These are phyloP conservation scores for Murraya paniculata DNA, from an alignment of 345 rosid genomes.

Conservation along the genomic window DNA sequence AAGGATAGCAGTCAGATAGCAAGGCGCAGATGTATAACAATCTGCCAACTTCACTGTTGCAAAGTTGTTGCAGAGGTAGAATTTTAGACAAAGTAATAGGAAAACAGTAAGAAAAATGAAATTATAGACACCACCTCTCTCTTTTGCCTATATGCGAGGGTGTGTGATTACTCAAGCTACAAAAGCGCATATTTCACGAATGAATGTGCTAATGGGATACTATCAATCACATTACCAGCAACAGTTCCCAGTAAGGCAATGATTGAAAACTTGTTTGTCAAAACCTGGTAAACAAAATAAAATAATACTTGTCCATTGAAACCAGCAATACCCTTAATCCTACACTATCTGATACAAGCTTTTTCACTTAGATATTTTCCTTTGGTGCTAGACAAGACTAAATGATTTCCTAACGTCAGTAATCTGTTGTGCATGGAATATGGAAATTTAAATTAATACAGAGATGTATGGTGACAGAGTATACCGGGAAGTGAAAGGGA, in stretches of 20 bases:
- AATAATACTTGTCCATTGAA: not conserved
- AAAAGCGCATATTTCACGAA: not conserved
- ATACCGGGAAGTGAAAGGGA: not conserved
- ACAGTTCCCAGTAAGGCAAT: not conserved
- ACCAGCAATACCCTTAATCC: not conserved
- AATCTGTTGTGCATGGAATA: not conserved
- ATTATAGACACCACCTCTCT: not conserved
- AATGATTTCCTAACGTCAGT: not conserved
- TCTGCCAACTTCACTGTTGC: not conserved
- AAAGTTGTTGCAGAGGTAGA: no score
- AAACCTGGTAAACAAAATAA: not conserved
- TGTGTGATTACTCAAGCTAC: not conserved
- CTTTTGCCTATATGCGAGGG: not conserved
- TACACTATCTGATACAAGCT: not conserved
- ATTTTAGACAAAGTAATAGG: not conserved
- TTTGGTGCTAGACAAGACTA: not conserved
- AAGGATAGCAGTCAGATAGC: no score
- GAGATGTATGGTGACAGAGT: not conserved
- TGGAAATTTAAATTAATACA: not conserved
- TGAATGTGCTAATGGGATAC: not conserved
- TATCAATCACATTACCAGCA: not conserved
- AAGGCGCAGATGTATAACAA: not conserved
- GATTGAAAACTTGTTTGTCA: not conserved
- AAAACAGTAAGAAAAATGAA: not conserved
- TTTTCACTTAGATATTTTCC: not conserved